A percentile compares a stretch with the other conserved stretches of the same genome.
These are phyloP conservation scores for Aspergillus nanangensis DNA, from an alignment of 495 filamentous ascomycete species.

Conservation along the genomic window DNA sequence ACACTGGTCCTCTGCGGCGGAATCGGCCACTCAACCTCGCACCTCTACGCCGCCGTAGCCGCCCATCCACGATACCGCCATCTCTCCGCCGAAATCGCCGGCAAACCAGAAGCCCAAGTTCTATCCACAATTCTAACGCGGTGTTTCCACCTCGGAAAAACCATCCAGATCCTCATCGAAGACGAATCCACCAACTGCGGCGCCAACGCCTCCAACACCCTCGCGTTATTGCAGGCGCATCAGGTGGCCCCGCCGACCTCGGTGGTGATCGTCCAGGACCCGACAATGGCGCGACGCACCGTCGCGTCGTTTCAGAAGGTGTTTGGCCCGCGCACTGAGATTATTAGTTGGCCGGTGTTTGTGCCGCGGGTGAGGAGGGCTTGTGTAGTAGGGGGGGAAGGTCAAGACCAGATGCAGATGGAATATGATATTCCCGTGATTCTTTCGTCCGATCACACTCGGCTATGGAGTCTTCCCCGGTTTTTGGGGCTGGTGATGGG, in stretches of 20 bases:
- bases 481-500: constrained; percentile 28
- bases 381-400: not conserved
- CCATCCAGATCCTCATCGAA: constrained; percentile 28
- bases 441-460: not conserved
- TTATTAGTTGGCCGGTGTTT: constrained; percentile 29
- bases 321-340: constrained; percentile 17
- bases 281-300: constrained; percentile 33
- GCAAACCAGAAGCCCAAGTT: constrained; percentile 26
- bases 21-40: constrained; percentile 31
- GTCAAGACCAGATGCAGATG: too few species aligned
- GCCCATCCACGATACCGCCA: constrained; percentile 16
- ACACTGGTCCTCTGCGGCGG: constrained; percentile 34
- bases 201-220: constrained; percentile 23
- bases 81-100: constrained; percentile 15
- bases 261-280: constrained; percentile 31
- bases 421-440: constrained; percentile 8
- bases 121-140: constrained; percentile 22
- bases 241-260: constrained; percentile 11
- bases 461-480: constrained; percentile 21
- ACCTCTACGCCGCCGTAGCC: constrained; percentile 28
- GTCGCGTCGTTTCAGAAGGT: constrained; percentile 28
- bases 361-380: constrained; percentile 19
- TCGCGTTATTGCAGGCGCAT: constrained; percentile 19
- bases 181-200: constrained; percentile 35
- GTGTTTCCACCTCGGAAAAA: constrained; percentile 16